Base-by-base conservation (phyloP, 805 yeast genomes). In the Candida vaughaniae region DNA sequence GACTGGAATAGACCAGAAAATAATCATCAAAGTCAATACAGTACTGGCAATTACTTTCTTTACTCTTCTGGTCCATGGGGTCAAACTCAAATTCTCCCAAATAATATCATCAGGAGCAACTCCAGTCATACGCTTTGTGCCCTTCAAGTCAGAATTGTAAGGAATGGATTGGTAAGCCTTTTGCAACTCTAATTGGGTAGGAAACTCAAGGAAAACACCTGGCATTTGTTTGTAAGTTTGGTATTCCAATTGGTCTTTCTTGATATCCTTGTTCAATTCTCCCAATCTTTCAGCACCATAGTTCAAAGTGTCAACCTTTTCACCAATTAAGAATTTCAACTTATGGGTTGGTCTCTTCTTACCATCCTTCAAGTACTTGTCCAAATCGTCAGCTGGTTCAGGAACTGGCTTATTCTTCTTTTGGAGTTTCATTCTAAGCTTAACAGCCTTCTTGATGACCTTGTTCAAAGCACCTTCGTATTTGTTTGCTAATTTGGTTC, bases 131-230 rank as follows among this genome's bases (percentile, higher is more conserved):
- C 78, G 64, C 42, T 74, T 72, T 55, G 56, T 75, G 46, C 47
- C 56, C 52, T 62, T 71, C 43, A 69, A 66, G 64, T 73, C 54
- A 54, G 66, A 55, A 53, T 72, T 73, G 47, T 73, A 75, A 23
- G 83, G 82, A 46, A 83, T 62, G n/a, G 87, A 81, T 65, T 91
- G 98, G 61, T 73, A 85, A 32, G 96, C 95, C 48, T 80, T 73
- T 62, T 90, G 97, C 38, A 93, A 83, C 56, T 90, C 95, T 42
- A 84, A 73, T 61, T 89, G 96, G 42, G 85, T 72, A 34, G 84
- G 75, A 60, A 93, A 91, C 54, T 86, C 88, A 39, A 89, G 59
- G 52, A 89, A 87, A 5, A 82, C 91, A 25, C 95, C 77, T 4
- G 84, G 80, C 28, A 74, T 57, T 51, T 74, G 74, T 3, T 76